Conservation (phyloP, 2,329 filamentous ascomycete genomes). For the Emmonsia crescens region DNA sequence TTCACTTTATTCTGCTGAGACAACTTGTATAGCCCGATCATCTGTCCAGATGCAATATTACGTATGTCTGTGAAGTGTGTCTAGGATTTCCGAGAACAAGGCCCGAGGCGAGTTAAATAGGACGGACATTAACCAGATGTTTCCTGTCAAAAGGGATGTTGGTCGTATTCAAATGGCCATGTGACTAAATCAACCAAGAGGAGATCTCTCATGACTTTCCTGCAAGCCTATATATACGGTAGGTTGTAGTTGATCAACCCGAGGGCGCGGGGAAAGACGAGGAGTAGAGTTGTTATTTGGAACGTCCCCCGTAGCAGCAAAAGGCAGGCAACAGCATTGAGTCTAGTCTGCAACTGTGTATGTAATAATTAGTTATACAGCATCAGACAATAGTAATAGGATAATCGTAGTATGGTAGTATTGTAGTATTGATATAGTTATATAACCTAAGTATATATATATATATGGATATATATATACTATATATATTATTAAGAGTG, state of each 20-base stretch:
- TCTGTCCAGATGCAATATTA: background rate
- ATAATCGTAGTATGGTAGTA: background rate
- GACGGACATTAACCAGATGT: background rate
- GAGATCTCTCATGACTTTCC: background rate
- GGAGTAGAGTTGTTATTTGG: too few relatives aligned
- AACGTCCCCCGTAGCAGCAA: too few relatives aligned
- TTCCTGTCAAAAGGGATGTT: background rate
- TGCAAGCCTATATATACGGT: background rate
- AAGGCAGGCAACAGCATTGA: background rate
- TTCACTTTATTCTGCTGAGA: background rate
- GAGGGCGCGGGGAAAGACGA: background rate
- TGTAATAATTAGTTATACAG: background rate
- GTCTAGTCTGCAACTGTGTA: background rate
- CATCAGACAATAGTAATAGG: background rate
- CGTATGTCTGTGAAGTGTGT: background rate
- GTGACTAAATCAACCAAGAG: background rate
- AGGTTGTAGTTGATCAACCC: background rate
- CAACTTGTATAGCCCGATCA: background rate
- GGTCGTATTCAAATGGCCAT: background rate
- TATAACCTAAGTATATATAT: too few relatives aligned
- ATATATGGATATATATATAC: too few relatives aligned
- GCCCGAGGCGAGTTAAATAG: background rate
- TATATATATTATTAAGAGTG: too few relatives aligned
- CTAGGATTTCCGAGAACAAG: background rate
- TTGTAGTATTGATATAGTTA: background rate